Evolutionary conservation across 2,329 filamentous ascomycete genomes (phyloP).

Genomic region (Colletotrichum magnum): DNA sequence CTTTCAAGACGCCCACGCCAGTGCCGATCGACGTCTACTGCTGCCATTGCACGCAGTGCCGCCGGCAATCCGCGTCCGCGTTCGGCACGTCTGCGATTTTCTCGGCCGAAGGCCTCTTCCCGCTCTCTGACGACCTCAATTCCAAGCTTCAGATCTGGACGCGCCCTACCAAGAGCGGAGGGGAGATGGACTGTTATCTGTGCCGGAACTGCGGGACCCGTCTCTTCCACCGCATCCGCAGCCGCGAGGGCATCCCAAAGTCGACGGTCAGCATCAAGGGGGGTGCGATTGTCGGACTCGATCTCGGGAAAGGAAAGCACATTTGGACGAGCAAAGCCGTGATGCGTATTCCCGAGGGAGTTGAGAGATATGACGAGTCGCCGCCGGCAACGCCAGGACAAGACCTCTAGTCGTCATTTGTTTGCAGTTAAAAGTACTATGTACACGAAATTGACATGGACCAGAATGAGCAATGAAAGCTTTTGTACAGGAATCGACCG

Average conservation of each 20-base stretch:
- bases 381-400: constrained; percentile 19
- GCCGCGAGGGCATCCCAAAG: constrained; percentile 54
- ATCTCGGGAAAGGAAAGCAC: constrained; percentile 57
- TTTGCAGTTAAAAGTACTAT: neutral
- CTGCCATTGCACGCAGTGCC: constrained; percentile 64
- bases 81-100: constrained; percentile 63
- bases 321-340: constrained; percentile 62
- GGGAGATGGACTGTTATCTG: constrained; percentile 60
- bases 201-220: constrained; percentile 61
- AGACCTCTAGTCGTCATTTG: neutral
- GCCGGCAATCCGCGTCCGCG: constrained; percentile 59
- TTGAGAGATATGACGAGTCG: constrained; percentile 32
- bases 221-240: constrained; percentile 59
- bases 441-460: neutral
- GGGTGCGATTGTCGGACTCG: constrained; percentile 58
- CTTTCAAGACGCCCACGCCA: constrained; percentile 52
- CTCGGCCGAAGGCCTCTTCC: constrained; percentile 56
- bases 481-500: neutral
- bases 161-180: constrained; percentile 56
- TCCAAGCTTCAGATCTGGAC: constrained; percentile 53
- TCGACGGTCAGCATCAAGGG: constrained; percentile 61
- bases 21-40: constrained; percentile 55
- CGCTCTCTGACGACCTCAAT: constrained; percentile 51
- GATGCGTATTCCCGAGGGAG: constrained; percentile 57
- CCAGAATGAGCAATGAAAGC: neutral